phyloP scores from a whole-genome alignment of 2,329 filamentous ascomycete species.

The Fusarium sp. region DNA sequence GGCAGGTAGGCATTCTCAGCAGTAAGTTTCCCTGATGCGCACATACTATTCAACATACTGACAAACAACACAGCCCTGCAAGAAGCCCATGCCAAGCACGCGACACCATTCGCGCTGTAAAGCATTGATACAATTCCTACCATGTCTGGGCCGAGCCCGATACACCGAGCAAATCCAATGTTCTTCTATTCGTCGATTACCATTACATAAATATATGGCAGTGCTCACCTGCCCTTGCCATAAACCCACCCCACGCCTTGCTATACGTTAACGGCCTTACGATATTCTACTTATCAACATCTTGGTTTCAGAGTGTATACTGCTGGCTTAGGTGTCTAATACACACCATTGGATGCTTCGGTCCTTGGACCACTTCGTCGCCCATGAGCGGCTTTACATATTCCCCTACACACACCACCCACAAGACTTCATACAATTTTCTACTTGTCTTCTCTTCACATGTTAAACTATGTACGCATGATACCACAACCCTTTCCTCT shows the following conservation, averaged over 20 bases:
- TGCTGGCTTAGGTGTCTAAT: conserved; percentile 19
- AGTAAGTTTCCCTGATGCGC: conserved; percentile 56
- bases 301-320: conserved; percentile 29
- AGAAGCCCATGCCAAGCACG: conserved; percentile 52
- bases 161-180: conserved; percentile 3
- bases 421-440: conserved; percentile 22
- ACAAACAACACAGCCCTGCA: conserved; percentile 46
- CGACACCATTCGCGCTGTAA: conserved; percentile 49
- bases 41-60: neutral
- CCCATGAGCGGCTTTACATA: conserved; percentile 8
- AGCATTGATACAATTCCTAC: neutral
- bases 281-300: conserved; percentile 19
- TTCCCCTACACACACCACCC: conserved; percentile 10
- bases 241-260: conserved; percentile 24
- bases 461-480: conserved; percentile 40
- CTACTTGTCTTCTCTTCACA: conserved; percentile 36
- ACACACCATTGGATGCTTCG: conserved; percentile 9
- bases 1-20: conserved; percentile 65
- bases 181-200: conserved; percentile 12
- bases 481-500: conserved; percentile 35
- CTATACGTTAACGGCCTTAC: conserved; percentile 36
- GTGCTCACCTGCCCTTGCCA: conserved; percentile 1
- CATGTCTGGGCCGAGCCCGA: conserved; percentile 7
- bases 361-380: conserved; percentile 1
- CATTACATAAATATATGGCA: conserved; percentile 30